Percentiles rank a stretch among this genome's conserved stretches.
Conservation (phyloP, 2,329 filamentous ascomycete genomes). For the Neophaeococcomyces mojaviensis region DNA sequence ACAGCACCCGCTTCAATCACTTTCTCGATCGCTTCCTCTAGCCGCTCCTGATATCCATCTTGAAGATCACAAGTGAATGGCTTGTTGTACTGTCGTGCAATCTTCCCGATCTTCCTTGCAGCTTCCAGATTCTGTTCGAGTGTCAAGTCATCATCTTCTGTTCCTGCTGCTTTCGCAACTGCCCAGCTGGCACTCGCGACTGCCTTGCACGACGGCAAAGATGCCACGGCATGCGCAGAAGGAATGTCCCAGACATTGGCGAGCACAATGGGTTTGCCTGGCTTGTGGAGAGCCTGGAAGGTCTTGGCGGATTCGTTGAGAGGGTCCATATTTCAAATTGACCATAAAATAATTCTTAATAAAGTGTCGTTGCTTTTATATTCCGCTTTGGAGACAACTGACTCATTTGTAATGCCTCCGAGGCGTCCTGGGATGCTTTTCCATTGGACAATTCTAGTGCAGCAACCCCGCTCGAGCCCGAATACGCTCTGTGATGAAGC, state of each 20-base stretch:
- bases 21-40: slow-evolving; percentile 36
- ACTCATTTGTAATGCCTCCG: too few species aligned
- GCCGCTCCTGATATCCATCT: slow-evolving; percentile 49
- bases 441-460: too few species aligned
- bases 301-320: slow-evolving; percentile 19
- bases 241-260: slow-evolving; percentile 50
- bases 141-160: slow-evolving; percentile 43
- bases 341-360: too few species aligned
- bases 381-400: too few species aligned
- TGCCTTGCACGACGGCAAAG: slow-evolving; percentile 27
- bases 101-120: slow-evolving; percentile 34
- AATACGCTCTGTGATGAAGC: too few species aligned
- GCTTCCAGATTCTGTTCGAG: slow-evolving; percentile 43
- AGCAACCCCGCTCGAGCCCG: too few species aligned
- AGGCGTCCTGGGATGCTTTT: too few species aligned
- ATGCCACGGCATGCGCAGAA: slow-evolving; percentile 40
- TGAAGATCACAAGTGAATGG: slow-evolving; percentile 54
- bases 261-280: slow-evolving; percentile 46
- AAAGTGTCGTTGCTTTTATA: too few species aligned
- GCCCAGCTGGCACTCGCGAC: slow-evolving; percentile 48
- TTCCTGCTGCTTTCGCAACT: slow-evolving; percentile 40
- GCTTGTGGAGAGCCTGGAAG: slow-evolving; percentile 42
- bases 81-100: slow-evolving; percentile 34
- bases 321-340: too few species aligned
- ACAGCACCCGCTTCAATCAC: slow-evolving; percentile 47